Conservation (phyloP, 2,329 filamentous ascomycete species). For the Pseudogymnoascus sp. region DNA sequence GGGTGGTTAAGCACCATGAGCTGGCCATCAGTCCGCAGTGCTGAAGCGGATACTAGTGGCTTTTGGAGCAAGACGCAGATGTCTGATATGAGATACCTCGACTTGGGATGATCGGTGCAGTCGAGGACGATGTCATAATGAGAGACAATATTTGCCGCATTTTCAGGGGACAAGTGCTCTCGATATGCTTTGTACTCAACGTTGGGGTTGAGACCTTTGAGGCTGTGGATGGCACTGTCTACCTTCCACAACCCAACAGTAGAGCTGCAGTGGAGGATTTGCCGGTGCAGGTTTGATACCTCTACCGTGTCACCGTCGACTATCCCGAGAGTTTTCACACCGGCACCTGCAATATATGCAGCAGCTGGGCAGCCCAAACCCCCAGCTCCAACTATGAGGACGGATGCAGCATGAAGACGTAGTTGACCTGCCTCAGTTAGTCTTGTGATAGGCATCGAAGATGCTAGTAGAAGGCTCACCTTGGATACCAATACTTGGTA, state of each 20-base stretch:
- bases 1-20: constrained; percentile 82
- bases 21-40: constrained; percentile 81
- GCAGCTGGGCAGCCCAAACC: constrained; percentile 89
- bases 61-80: constrained; percentile 72
- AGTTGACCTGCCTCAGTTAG: constrained; percentile 57
- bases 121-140: constrained; percentile 81
- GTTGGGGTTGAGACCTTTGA: constrained; percentile 65
- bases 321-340: constrained; percentile 73
- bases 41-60: constrained; percentile 80
- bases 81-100: constrained; percentile 88
- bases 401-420: constrained; percentile 57
- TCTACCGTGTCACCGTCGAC: constrained; percentile 87
- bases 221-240: constrained; percentile 59
- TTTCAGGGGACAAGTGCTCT: constrained; percentile 58
- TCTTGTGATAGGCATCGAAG: neutral
- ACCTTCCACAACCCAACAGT: constrained; percentile 73
- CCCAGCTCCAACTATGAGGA: constrained; percentile 79
- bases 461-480: constrained; percentile 38
- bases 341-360: constrained; percentile 84
- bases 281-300: constrained; percentile 82
- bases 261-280: constrained; percentile 69
- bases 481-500: constrained; percentile 69
- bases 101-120: constrained; percentile 88
- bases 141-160: constrained; percentile 57
- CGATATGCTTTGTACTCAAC: constrained; percentile 55